Evolutionary conservation across 148 eudicot species (phyloP), one percentile per base, ranked within the genome.

Genomic region (Hydrangea macrophylla): DNA sequence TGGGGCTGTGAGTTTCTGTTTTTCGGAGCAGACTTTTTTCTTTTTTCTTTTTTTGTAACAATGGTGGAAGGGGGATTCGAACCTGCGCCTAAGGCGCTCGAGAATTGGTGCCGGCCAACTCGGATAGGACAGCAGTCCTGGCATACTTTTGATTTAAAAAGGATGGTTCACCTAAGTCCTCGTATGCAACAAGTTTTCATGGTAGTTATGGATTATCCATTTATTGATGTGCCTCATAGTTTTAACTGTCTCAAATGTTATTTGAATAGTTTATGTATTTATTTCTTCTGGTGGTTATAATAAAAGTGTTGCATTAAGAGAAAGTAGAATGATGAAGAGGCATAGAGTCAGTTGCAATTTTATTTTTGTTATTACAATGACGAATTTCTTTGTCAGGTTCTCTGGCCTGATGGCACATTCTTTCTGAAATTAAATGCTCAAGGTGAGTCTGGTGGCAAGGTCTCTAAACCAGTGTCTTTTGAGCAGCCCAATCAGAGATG

Each of bases 401-500:
- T 94, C 9, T 94, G 97, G 97, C 98, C 97, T 37, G 88, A 78
- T 71, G 99, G 96, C 27, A 88, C 70, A 65, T 94, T 94, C 74
- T 94, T 88, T 76, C 77, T 76, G 56, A 88, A 76, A 73, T 64
- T 87, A 65, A 80, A 70, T 9, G 57, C 62, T 60, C 78, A 67
- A 64, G 60, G 64, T 22, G 72, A 76, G 50, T 57, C 36, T n/a
- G 85, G 79, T 65, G 87, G 77, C n/a, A n/a, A n/a, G n/a, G n/a
- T n/a, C n/a, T n/a, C n/a, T n/a, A n/a, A n/a, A n/a, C n/a, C n/a
- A n/a, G n/a, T n/a, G n/a, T n/a, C n/a, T n/a, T n/a, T 48, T 44
- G 28, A 39, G n/a, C 70, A 76, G 65, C 44, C 81, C 74, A 80
- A 86, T 31, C 65, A 64, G 33, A 74, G 67, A 74, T 75, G 75